These are phyloP conservation scores for Daldinia bambusicola DNA, from an alignment of 495 filamentous ascomycete genomes.

Conservation along the genomic window DNA sequence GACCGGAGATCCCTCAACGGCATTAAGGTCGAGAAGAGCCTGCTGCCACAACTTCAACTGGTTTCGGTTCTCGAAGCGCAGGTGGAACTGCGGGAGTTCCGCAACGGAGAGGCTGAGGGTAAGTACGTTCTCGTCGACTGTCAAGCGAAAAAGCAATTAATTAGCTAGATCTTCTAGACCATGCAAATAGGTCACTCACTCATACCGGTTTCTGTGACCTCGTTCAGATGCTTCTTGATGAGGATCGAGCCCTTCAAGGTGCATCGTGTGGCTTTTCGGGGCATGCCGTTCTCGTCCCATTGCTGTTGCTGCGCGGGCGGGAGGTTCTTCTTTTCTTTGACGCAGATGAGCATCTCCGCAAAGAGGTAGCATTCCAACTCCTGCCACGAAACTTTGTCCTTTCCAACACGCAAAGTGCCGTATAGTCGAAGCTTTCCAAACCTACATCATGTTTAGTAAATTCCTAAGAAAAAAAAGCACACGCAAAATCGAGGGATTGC, in stretches of 20 bases:
- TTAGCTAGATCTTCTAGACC: conserved; percentile 47
- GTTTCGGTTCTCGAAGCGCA: conserved; percentile 85
- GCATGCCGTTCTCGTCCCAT: conserved; percentile 70
- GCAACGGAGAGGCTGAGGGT: conserved; percentile 91
- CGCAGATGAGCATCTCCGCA: conserved; percentile 98
- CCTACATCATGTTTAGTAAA: conserved; percentile 55
- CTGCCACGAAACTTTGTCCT: conserved; percentile 97
- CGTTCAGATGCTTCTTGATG: conserved; percentile 97
- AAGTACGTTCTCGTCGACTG: conserved; percentile 80
- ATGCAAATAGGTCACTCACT: conserved; percentile 39
- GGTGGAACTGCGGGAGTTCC: conserved; percentile 96
- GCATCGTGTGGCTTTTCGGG: conserved; percentile 75
- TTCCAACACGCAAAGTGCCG: conserved; percentile 92
- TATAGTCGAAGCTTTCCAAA: conserved; percentile 95
- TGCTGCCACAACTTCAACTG: conserved; percentile 94
- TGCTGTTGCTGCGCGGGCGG: conserved; percentile 58
- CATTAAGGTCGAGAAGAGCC: conserved; percentile 84
- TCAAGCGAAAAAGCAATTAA: conserved; percentile 18
- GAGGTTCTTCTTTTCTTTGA: conserved; percentile 89
- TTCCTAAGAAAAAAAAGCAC: neutral
- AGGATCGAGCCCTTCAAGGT: conserved; percentile 97
- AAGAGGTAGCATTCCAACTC: conserved; percentile 98
- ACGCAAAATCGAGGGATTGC: conserved; percentile 19
- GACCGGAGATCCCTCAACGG: conserved; percentile 66
- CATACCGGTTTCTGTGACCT: conserved; percentile 74